phyloP scores from a whole-genome alignment of 257 asterid genomes.

The Rauvolfia tetraphylla region DNA sequence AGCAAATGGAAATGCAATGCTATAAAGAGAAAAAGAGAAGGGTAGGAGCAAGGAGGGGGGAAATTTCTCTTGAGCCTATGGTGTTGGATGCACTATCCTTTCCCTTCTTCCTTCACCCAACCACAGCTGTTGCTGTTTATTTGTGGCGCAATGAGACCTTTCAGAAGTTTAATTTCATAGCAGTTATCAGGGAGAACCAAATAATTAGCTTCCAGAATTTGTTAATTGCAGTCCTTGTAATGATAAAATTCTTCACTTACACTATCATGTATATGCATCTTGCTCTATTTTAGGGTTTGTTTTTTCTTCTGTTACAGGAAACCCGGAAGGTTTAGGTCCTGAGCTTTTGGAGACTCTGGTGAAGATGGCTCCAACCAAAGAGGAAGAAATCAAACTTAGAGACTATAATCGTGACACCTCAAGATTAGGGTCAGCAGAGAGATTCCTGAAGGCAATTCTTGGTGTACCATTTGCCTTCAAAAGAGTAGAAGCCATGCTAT shows the following conservation, averaged over 20 bases:
- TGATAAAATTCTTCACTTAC: not conserved
- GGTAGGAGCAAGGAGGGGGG: not conserved
- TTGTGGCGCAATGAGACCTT: not conserved
- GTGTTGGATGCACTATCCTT: not conserved
- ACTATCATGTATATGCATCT: not conserved
- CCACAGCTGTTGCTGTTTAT: not conserved
- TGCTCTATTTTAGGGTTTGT: not conserved
- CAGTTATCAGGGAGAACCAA: not conserved
- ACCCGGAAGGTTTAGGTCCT: slow-evolving; percentile 84
- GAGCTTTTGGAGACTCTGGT: slow-evolving; percentile 94
- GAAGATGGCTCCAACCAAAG: slow-evolving; percentile 98
- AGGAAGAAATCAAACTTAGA: slow-evolving; percentile 90
- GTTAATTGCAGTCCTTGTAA: not conserved
- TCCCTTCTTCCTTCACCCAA: not conserved
- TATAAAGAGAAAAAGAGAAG: not conserved
- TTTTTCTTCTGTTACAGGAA: slow-evolving; percentile 47
- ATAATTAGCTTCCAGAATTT: not conserved
- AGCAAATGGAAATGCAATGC: not conserved
- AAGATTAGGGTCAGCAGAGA: slow-evolving; percentile 84
- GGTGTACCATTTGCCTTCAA: slow-evolving; percentile 86
- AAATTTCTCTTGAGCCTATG: not conserved
- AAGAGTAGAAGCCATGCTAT: slow-evolving; percentile 93
- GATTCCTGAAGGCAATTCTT: slow-evolving; percentile 80
- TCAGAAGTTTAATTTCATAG: not conserved
- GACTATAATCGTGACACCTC: slow-evolving; percentile 64